Conservation (phyloP, 139 green algal genomes). For the Volvox reticuliferus region DNA sequence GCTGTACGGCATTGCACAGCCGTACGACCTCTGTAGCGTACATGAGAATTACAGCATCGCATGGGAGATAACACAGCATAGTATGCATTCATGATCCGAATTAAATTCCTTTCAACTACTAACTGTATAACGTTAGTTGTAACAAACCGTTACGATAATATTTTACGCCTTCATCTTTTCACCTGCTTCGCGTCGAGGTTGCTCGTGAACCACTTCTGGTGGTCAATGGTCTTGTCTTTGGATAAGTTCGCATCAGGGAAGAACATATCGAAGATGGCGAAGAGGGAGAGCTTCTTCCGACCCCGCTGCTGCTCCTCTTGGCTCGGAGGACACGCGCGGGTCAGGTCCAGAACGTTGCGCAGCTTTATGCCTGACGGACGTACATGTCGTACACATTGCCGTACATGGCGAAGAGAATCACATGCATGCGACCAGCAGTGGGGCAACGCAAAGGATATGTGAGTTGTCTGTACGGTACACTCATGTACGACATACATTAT, state of each 20-base stretch:
- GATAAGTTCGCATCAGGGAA: background rate
- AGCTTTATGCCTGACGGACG: conserved; percentile 30
- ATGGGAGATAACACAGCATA: too few relatives aligned
- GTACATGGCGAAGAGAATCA: too few relatives aligned
- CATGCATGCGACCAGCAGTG: too few relatives aligned
- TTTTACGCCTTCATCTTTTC: background rate
- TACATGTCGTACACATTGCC: too few relatives aligned
- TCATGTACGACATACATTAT: too few relatives aligned
- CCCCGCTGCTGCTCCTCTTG: background rate
- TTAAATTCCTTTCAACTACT: too few relatives aligned
- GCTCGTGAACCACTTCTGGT: background rate
- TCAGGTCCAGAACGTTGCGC: conserved; percentile 40
- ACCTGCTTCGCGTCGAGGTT: conserved; percentile 6
- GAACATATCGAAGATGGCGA: background rate
- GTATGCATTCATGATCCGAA: too few relatives aligned
- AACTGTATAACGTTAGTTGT: background rate
- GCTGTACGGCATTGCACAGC: too few relatives aligned
- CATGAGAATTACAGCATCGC: too few relatives aligned
- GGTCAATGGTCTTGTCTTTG: conserved; percentile 38
- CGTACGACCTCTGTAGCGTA: too few relatives aligned
- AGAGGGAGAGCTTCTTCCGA: conserved; percentile 4
- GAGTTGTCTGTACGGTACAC: too few relatives aligned
- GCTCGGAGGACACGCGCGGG: background rate
- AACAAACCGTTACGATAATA: background rate
- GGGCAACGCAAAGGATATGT: too few relatives aligned